These are phyloP conservation scores for Spergularia azorica DNA, from an alignment of 179 eudicot genomes.

Conservation along the genomic window DNA sequence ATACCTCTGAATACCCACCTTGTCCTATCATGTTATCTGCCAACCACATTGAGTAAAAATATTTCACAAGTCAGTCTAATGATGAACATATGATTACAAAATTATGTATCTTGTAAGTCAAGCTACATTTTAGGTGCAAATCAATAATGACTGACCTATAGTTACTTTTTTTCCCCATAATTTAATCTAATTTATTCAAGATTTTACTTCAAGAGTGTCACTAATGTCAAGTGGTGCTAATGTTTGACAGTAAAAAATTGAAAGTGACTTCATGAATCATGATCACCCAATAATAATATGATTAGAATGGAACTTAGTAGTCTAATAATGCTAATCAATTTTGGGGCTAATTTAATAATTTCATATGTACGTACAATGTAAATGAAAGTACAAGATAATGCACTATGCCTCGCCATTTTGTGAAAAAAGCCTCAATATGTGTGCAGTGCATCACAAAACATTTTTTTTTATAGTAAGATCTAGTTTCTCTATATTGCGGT, in stretches of 20 bases:
- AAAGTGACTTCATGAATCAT: too few relatives aligned
- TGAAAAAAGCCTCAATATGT: too few relatives aligned
- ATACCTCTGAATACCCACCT: conserved; percentile 95
- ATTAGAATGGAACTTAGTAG: too few relatives aligned
- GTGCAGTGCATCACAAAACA: too few relatives aligned
- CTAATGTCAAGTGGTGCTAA: background rate
- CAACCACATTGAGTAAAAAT: background rate
- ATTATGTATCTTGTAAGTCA: conserved; percentile 4
- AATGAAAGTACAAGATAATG: too few relatives aligned
- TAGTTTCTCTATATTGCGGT: too few relatives aligned
- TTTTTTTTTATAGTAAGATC: too few relatives aligned
- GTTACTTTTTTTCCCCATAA: background rate
- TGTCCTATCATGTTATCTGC: conserved; percentile 80
- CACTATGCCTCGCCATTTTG: too few relatives aligned
- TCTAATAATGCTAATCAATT: too few relatives aligned
- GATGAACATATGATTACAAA: background rate
- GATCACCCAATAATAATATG: too few relatives aligned
- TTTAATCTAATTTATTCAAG: background rate
- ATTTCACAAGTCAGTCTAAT: background rate
- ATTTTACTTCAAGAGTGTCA: background rate
- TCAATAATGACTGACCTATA: background rate
- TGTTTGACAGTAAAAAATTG: background rate
- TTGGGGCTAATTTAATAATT: too few relatives aligned
- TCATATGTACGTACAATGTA: too few relatives aligned
- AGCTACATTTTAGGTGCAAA: background rate